Base-by-base conservation (phyloP, 2,329 filamentous ascomycete species). In the Exutisphaerella laricina region DNA sequence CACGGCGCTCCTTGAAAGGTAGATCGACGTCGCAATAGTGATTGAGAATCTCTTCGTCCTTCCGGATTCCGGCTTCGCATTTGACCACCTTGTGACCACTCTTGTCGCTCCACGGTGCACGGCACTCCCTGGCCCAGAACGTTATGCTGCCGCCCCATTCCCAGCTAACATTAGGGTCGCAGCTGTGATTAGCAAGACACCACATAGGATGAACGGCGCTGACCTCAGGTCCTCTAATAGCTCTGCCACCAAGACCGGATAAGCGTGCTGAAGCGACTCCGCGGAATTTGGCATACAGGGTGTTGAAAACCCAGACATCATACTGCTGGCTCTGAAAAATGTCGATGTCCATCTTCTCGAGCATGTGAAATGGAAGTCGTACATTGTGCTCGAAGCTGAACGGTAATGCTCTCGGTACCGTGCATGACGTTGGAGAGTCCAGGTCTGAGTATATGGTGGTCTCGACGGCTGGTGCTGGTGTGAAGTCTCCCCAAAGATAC, bases 151-250 rank as follows among this genome's bases (percentile, higher is more conserved):
- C 85, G 20, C 84, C 81, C 87, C 89, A 96, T 58, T 94, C 86
- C 92, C 92, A 98, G 3, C 78, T 78, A 28, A 97, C 88, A 63
- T 95, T 96, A 6, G 92, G 92, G 61, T 95, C 82, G 66, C 92
- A 98, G 63, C 88, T 88, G 63, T 98, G 92, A 59, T 98, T 98
- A 20, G 90, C 89, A 21, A 97, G 73, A 66, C 89, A 97, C 88
- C 92, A 98, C 55, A 94, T 80, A 2, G 90, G 88, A 67, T 97
- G 89, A 20, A 97, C 89, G 20, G 90, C 90, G 20, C 87, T 88
- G 4, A 95, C 84, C 58, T 97, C 92, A 0, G 92, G 90, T 7
- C 86, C 79, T 3, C 88, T 86, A 50, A 90, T 85, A 0, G 75
- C 75, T 4, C 69, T 63, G 36, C 71, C 60, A 10, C 57, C 59